These are phyloP conservation scores for Lathyrus aphaca DNA, from an alignment of 306 rosid genomes.

Conservation along the genomic window DNA sequence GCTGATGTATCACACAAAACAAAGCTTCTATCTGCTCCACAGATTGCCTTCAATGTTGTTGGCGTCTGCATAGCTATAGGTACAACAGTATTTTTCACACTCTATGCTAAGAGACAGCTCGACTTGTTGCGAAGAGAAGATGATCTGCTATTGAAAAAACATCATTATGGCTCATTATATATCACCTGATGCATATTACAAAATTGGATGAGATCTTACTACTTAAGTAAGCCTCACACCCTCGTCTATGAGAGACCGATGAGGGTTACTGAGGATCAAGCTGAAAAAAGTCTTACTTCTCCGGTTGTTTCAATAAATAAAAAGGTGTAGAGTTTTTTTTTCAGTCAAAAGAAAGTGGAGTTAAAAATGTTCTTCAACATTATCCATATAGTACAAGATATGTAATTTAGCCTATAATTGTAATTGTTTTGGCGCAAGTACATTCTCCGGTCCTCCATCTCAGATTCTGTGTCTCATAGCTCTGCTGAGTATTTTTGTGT, in stretches of 20 bases:
- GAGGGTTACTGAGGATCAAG: constrained; percentile 31
- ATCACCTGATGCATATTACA: constrained; percentile 17
- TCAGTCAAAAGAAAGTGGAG: not conserved
- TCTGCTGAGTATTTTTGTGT: constrained; percentile 7
- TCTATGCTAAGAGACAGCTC: constrained; percentile 64
- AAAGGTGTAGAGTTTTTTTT: not conserved
- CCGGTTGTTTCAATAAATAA: too few species aligned
- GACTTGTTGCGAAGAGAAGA: constrained; percentile 55
- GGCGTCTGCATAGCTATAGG: constrained; percentile 62
- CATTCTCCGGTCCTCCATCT: not conserved
- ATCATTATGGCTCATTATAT: constrained; percentile 28
- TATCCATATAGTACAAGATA: not conserved
- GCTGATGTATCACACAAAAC: constrained; percentile 66
- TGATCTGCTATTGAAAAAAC: constrained; percentile 55
- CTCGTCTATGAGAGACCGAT: constrained; percentile 38
- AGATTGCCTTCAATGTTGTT: constrained; percentile 57
- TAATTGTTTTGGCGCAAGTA: not conserved
- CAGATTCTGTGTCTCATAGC: constrained; percentile 31
- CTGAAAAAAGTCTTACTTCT: constrained; percentile 37
- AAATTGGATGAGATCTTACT: constrained; percentile 50
- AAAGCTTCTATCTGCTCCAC: constrained; percentile 57
- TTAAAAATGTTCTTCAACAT: not conserved
- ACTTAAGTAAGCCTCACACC: constrained; percentile 41
- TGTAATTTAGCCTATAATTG: not conserved
- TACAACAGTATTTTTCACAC: constrained; percentile 68